Evolutionary conservation across 495 filamentous ascomycete species (phyloP).

Genomic region (Jackrogersella multiformis): DNA sequence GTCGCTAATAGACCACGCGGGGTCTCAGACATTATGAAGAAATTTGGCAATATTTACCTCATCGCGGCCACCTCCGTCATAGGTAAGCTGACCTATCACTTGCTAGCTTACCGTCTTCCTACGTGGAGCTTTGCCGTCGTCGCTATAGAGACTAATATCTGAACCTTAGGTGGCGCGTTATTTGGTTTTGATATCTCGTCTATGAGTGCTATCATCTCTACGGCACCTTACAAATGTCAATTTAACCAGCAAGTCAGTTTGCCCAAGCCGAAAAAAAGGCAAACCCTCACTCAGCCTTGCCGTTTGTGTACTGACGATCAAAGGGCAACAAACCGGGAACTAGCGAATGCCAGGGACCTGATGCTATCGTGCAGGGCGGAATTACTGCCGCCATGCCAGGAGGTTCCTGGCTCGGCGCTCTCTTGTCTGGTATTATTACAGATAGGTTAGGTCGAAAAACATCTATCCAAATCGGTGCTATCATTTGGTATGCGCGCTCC

Average conservation of each 20-base stretch:
- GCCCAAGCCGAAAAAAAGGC: not conserved
- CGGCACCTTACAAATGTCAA: slow-evolving; percentile 69
- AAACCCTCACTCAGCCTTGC: slow-evolving; percentile 4
- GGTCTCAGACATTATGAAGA: slow-evolving; percentile 51
- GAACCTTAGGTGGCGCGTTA: slow-evolving; percentile 71
- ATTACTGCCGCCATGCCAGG: slow-evolving; percentile 77
- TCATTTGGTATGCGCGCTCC: slow-evolving; percentile 66
- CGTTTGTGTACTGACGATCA: slow-evolving; percentile 29
- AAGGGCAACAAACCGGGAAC: slow-evolving; percentile 45
- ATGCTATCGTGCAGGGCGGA: slow-evolving; percentile 62
- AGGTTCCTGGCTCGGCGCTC: slow-evolving; percentile 77
- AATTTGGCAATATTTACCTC: slow-evolving; percentile 75
- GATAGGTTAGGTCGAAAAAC: slow-evolving; percentile 74
- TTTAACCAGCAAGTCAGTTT: slow-evolving; percentile 63
- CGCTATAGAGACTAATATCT: slow-evolving; percentile 35
- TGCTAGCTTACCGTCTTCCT: slow-evolving; percentile 8
- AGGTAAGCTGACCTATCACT: slow-evolving; percentile 41
- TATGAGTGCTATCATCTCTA: slow-evolving; percentile 79
- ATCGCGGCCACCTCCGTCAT: slow-evolving; percentile 80
- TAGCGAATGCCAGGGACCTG: slow-evolving; percentile 58
- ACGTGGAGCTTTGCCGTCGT: not conserved
- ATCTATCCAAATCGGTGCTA: slow-evolving; percentile 69
- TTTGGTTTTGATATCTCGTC: slow-evolving; percentile 87
- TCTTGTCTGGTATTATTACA: slow-evolving; percentile 71
- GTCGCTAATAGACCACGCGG: slow-evolving; percentile 43